Base-by-base conservation (phyloP, 2,329 filamentous ascomycete genomes). In the Orbilia oligospora region DNA sequence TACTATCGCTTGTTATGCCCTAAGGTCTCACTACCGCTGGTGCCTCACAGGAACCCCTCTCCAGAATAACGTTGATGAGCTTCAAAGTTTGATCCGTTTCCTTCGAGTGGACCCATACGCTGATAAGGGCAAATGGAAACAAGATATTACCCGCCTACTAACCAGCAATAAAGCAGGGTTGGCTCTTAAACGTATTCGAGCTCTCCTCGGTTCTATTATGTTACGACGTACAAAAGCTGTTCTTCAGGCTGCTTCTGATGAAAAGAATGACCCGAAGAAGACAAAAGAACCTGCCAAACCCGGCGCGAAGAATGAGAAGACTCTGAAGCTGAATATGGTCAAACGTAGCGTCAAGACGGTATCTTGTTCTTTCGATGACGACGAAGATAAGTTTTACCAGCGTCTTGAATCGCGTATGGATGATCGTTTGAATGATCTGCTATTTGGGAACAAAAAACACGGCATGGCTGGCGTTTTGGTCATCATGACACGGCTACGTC, bases 181-280 rank as follows among this genome's bases (percentile, higher is more conserved):
- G 73, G 95, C 96, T 16, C 97, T 99, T 83, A 89, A 91, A 64
- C 90, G 96, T 53, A 87, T 99, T 36, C 94, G 97, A 81, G 90
- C 92, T 71, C 90, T 97, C 79, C 86, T 99, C 3, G 91, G 92
- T 69, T 95, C 94, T 70, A 97, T 97, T 86, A 99, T 99, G 96
- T 97, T 98, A 86, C 91, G 96, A n/a, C 90, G 96, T 49, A 98
- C 94, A 8, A 99, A 99, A 85, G 94, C 97, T 22, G 93, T 99
- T n/a, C 86, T 99, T 78, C 97, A 96, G 85, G 92, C 44, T 90
- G 91, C 66, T 92, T 93, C 83, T 81, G 84, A 80, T 85, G 86
- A 80, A 83, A 84, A 84, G 56, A 84, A 81, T 80, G 84, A 84
- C 71, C 84, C 84, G 0, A 84, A 85, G 3, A 86, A 88, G 61